phyloP scores from a whole-genome alignment of 257 asterid genomes.

The Solanum sparsipilum region DNA sequence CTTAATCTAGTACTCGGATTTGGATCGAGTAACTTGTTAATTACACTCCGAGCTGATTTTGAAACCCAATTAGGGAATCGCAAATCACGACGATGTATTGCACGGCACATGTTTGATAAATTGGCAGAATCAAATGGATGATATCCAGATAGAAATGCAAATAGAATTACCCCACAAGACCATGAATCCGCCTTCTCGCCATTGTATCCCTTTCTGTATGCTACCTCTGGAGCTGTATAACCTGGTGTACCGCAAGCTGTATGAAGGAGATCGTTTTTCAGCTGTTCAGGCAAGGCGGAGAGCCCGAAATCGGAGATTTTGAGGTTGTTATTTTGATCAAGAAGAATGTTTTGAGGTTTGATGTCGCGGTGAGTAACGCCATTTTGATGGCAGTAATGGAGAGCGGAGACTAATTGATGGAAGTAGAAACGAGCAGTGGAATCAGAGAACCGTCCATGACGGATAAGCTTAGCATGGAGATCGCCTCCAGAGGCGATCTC shows the following conservation, averaged over 20 bases:
- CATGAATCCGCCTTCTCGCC: conserved; percentile 90
- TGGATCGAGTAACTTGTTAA: conserved; percentile 59
- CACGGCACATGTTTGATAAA: conserved; percentile 57
- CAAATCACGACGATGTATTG: conserved; percentile 42
- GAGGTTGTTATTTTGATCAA: conserved; percentile 39
- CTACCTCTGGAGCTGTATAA: conserved; percentile 80
- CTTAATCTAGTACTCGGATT: conserved; percentile 50
- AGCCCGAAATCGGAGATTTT: conserved; percentile 85
- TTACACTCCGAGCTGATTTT: conserved; percentile 40
- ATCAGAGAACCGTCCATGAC: conserved; percentile 49
- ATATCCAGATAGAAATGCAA: conserved; percentile 45
- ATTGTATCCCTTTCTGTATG: conserved; percentile 51
- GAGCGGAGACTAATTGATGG: conserved; percentile 63
- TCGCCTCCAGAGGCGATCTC: conserved; percentile 77
- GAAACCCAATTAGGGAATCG: conserved; percentile 64
- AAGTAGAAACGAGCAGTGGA: conserved; percentile 45
- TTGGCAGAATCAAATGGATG: conserved; percentile 64
- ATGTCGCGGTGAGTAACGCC: conserved; percentile 81
- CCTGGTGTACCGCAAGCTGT: conserved; percentile 93
- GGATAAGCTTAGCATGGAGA: conserved; percentile 45
- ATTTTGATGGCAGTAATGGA: conserved; percentile 60
- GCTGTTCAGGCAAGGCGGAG: conserved; percentile 74
- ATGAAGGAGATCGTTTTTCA: conserved; percentile 40
- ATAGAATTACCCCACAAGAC: conserved; percentile 79
- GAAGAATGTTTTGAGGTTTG: conserved; percentile 82